phyloP scores from a whole-genome alignment of 495 filamentous ascomycete genomes.

The Aspergillus diversus region DNA sequence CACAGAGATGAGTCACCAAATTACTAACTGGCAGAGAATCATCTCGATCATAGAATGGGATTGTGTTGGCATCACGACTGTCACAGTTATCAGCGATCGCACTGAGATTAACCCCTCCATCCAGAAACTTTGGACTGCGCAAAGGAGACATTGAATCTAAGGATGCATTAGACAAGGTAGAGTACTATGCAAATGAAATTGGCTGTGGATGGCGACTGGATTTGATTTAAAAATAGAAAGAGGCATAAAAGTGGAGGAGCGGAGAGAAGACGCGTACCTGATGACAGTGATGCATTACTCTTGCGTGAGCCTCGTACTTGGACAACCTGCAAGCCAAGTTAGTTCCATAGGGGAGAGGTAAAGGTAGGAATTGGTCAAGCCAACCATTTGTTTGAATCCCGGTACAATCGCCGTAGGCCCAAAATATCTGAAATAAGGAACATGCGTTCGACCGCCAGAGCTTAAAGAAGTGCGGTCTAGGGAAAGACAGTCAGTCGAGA shows the following conservation, averaged over 20 bases:
- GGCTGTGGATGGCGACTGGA: no score
- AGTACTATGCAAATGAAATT: no score
- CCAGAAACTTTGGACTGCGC: constrained; percentile 38
- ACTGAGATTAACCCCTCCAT: constrained; percentile 28
- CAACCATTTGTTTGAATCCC: constrained; percentile 89
- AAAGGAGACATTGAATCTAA: constrained; percentile 42
- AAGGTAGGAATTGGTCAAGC: background rate
- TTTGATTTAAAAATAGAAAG: no score
- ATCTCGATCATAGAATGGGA: constrained; percentile 77
- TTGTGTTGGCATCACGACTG: constrained; percentile 61
- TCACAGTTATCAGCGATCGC: constrained; percentile 45
- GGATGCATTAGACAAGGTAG: background rate
- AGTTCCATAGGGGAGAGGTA: constrained; percentile 7
- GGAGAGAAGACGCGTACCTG: constrained; percentile 34
- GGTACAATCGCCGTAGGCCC: constrained; percentile 88
- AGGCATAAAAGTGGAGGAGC: no score
- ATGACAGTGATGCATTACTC: constrained; percentile 52
- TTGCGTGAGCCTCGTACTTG: constrained; percentile 64
- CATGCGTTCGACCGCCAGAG: constrained; percentile 59
- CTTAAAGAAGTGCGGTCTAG: constrained; percentile 47
- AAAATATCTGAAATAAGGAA: constrained; percentile 87
- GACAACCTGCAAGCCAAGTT: constrained; percentile 48
- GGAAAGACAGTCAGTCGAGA: constrained; percentile 22
- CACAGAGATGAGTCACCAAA: constrained; percentile 72
- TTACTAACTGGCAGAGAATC: constrained; percentile 68